Base-by-base conservation (phyloP, 225 moss, liverwort and hornwort genomes). In the Neckera pumila region DNA sequence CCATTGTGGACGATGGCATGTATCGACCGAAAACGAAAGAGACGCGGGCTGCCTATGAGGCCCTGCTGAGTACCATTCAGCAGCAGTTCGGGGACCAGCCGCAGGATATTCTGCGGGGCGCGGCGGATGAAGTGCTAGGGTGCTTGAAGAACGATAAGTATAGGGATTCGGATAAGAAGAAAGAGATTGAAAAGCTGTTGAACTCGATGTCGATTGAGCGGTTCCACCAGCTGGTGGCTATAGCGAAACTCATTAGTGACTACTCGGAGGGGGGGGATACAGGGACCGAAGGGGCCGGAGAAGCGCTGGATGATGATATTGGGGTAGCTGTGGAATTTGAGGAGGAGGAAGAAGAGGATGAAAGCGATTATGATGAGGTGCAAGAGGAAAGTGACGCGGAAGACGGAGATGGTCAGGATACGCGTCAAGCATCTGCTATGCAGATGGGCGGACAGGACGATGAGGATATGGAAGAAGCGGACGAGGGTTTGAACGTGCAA, bases 61-160 rank as follows among this genome's bases (percentile, higher is more conserved):
- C 96, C 30, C 87, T 98, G 72, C 88, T 98, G 53, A 98, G 97
- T 72, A 98, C 96, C 38, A 98, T 98, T 79, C 97, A 98, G 91
- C 94, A 96, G 90, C 97, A 98, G 91, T 98, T 98, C 82, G 97
- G 97, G 84, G 97, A 98, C 88, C 97, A 98, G 87, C 97, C 97
- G 82, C 97, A 96, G 92, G 97, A 98, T 61, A 96, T 98, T 87
- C 88, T 98, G 89, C 95, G 97, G 54, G 97, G 97, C 49, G 97
- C 97, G 43, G 97, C 97, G 18, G 97, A 98, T 88, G 97, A 98
- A 90, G 97, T 96, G 71, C 87, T 98, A 31, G 96, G 96, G 77
- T 96, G 95, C 64, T 82, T 98, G 92, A 98, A 98, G 91, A 98
- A 96, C 86, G 97, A 98, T 70, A 95, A 89, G 92, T 91, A 96